phyloP scores from a whole-genome alignment of 1,284 basidiomycete genomes.

The Pisolithus thermaeus region DNA sequence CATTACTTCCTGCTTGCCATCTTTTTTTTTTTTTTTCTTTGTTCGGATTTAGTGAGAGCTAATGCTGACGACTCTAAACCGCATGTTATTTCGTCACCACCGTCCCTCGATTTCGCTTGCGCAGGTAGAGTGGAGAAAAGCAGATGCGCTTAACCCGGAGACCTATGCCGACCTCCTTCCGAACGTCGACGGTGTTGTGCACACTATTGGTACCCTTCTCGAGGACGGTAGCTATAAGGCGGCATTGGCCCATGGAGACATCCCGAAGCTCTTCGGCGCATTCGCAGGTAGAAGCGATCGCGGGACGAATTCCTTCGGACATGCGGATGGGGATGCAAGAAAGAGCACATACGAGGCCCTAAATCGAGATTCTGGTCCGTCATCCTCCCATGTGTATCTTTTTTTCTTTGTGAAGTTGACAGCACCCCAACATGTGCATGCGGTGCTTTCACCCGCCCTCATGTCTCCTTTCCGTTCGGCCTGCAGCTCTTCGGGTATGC shows the following conservation, averaged over 20 bases:
- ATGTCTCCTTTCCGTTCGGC: not conserved
- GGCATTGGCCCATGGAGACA: slow-evolving; percentile 53
- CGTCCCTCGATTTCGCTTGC: slow-evolving; percentile 2
- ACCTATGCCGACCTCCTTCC: slow-evolving; percentile 69
- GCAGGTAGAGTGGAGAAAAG: slow-evolving; percentile 80
- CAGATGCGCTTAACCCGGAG: slow-evolving; percentile 72
- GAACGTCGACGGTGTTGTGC: slow-evolving; percentile 74
- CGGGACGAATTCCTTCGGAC: slow-evolving; percentile 54
- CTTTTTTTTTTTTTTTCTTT: not conserved
- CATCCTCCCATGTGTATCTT: not conserved
- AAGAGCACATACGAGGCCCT: slow-evolving; percentile 61
- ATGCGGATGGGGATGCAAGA: slow-evolving; percentile 33
- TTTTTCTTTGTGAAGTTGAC: slow-evolving; percentile 1
- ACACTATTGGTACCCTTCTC: slow-evolving; percentile 91
- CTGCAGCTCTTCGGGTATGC: slow-evolving; percentile 65
- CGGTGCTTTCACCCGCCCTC: not conserved
- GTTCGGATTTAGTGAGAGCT: slow-evolving; percentile 4
- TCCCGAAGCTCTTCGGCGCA: slow-evolving; percentile 48
- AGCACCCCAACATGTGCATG: slow-evolving; percentile 2
- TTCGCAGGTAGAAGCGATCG: slow-evolving; percentile 33
- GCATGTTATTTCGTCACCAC: not conserved
- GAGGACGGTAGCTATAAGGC: slow-evolving; percentile 82
- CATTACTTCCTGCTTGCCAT: not conserved
- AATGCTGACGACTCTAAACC: not conserved
- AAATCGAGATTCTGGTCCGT: slow-evolving; percentile 88